Evolutionary conservation across 1,284 basidiomycete genomes (phyloP).

Genomic region (Laetiporus sulphureus): DNA sequence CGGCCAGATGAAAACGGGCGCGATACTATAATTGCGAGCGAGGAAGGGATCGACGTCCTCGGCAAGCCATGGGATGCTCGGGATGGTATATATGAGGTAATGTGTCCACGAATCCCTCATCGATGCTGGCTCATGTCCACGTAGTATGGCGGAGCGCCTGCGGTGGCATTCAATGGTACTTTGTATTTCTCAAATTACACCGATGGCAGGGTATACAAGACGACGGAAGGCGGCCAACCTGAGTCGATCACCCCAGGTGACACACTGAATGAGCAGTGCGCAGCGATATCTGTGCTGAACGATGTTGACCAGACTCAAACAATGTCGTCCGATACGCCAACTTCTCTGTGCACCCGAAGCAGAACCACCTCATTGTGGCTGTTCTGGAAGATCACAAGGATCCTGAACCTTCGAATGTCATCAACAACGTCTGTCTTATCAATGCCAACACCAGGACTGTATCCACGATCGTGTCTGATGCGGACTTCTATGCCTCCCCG

Average conservation of each 20-base stretch:
- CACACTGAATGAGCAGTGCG: no score
- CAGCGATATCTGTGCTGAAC: no score
- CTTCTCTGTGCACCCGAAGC: constrained; percentile 41
- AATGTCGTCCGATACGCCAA: constrained; percentile 51
- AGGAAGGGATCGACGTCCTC: constrained; percentile 40
- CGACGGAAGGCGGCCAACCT: constrained; percentile 33
- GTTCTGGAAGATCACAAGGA: constrained; percentile 66
- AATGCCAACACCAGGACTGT: constrained; percentile 37
- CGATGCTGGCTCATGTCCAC: background rate
- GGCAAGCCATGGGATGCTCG: constrained; percentile 49
- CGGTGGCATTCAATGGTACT: constrained; percentile 39
- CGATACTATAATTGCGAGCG: constrained; percentile 46
- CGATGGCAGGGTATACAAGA: constrained; percentile 46
- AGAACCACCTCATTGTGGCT: constrained; percentile 42
- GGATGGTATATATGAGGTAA: constrained; percentile 51
- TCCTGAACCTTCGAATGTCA: constrained; percentile 45
- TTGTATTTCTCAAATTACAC: constrained; percentile 51
- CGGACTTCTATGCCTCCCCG: constrained; percentile 62
- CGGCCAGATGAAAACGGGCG: constrained; percentile 58
- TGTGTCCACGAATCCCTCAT: background rate
- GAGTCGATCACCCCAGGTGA: constrained; percentile 56
- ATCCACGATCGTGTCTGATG: constrained; percentile 40
- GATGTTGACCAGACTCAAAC: constrained; percentile 33
- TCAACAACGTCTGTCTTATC: constrained; percentile 53
- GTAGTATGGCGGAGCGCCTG: constrained; percentile 40